Evolutionary conservation across 2,329 filamentous ascomycete genomes (phyloP).

Genomic region (Escovopsis sp.): DNA sequence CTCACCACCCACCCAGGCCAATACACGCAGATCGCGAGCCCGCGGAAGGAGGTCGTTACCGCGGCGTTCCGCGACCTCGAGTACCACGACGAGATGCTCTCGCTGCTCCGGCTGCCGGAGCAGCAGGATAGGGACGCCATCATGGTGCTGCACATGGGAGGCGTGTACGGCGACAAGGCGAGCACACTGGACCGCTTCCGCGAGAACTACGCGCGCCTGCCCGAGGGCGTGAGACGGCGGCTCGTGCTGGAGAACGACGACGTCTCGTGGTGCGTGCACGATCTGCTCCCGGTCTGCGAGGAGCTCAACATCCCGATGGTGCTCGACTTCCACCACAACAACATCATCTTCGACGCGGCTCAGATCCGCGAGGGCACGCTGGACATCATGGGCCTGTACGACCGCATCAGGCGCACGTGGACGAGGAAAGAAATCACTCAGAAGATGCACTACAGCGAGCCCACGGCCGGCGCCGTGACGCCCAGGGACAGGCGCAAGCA

Average conservation of each 20-base stretch:
- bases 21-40: constrained; percentile 84
- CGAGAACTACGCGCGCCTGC: constrained; percentile 53
- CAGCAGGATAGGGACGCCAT: constrained; percentile 76
- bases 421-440: constrained; percentile 68
- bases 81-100: constrained; percentile 78
- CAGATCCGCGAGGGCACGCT: constrained; percentile 64
- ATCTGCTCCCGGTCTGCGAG: constrained; percentile 78
- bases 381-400: constrained; percentile 61
- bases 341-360: constrained; percentile 68
- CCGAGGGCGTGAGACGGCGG: constrained; percentile 58
- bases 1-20: constrained; percentile 85
- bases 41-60: constrained; percentile 59
- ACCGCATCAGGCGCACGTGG: constrained; percentile 74
- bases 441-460: constrained; percentile 96
- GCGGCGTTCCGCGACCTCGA: constrained; percentile 69
- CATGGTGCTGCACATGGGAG: constrained; percentile 91
- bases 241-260: constrained; percentile 92
- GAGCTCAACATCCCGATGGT: constrained; percentile 89
- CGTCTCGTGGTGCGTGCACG: constrained; percentile 82
- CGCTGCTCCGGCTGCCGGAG: constrained; percentile 58
- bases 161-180: constrained; percentile 72
- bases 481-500: constrained; percentile 71
- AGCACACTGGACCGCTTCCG: constrained; percentile 68
- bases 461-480: constrained; percentile 48
- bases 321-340: constrained; percentile 90